A percentile compares a stretch with the other conserved stretches of the same genome.
phyloP scores from a whole-genome alignment of 495 filamentous ascomycete genomes.

The Talaromyces trachyspermus region DNA sequence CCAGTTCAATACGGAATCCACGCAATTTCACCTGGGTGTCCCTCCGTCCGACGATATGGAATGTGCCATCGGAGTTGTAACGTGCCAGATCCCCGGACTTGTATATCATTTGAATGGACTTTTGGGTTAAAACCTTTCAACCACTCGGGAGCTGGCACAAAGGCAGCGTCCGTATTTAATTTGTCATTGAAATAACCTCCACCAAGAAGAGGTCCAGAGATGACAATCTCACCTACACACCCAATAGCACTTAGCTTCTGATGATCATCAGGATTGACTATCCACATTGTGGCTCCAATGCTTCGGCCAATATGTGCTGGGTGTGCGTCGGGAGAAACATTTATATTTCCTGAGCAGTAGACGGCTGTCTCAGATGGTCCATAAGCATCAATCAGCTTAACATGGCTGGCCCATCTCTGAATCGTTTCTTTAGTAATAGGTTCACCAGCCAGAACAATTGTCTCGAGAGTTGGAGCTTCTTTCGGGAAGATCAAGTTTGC shows the following conservation, averaged over 20 bases:
- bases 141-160: conserved; percentile 30
- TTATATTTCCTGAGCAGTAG: conserved; percentile 11
- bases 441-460: conserved; percentile 34
- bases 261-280: conserved; percentile 3
- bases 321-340: conserved; percentile 9
- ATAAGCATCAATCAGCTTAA: conserved; percentile 39
- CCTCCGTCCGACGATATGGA: conserved; percentile 53
- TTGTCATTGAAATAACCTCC: conserved; percentile 44
- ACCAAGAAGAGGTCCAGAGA: conserved; percentile 45
- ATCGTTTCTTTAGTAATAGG: conserved; percentile 3
- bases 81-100: conserved; percentile 59
- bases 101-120: conserved; percentile 28
- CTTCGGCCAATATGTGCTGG: conserved; percentile 22
- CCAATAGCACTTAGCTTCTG: conserved; percentile 42
- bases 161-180: conserved; percentile 35
- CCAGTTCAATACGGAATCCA: conserved; percentile 58
- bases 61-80: conserved; percentile 47
- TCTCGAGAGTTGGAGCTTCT: conserved; percentile 30
- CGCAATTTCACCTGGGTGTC: conserved; percentile 62
- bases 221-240: conserved; percentile 44
- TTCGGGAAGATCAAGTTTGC: conserved; percentile 38
- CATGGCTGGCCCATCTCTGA: conserved; percentile 15
- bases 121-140: not conserved
- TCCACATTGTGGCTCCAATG: conserved; percentile 7
- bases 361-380: conserved; percentile 44